These are phyloP conservation scores for Candida boidinii DNA, from an alignment of 805 yeast genomes.

Conservation along the genomic window DNA sequence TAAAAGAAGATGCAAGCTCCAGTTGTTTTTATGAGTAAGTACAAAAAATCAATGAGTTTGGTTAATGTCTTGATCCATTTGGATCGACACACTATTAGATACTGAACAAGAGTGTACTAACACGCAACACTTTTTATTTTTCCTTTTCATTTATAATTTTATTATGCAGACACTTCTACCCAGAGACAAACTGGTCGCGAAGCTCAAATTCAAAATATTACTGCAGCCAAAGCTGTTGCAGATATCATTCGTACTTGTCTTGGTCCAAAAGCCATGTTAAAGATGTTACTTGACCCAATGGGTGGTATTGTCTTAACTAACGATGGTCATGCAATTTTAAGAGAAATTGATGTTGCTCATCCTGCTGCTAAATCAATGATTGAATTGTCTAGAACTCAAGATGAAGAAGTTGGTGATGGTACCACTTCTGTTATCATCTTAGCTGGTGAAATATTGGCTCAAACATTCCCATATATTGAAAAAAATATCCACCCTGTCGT, in stretches of 20 bases:
- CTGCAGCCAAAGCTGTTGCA: slow-evolving; percentile 99
- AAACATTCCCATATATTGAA: slow-evolving; percentile 88
- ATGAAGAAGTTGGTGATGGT: slow-evolving; percentile 98
- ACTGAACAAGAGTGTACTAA: neutral
- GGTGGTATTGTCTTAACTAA: slow-evolving; percentile 95
- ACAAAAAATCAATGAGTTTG: neutral
- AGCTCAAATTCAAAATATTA: slow-evolving; percentile 93
- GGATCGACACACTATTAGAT: slow-evolving; percentile 5
- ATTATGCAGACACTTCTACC: slow-evolving; percentile 53
- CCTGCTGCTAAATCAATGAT: slow-evolving; percentile 99
- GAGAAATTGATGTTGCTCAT: slow-evolving; percentile 96
- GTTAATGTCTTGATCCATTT: slow-evolving; percentile 1
- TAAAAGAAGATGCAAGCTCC: slow-evolving; percentile 62
- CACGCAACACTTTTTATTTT: too few relatives aligned
- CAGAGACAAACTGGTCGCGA: slow-evolving; percentile 95
- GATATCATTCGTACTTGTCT: slow-evolving; percentile 96
- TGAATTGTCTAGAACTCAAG: slow-evolving; percentile 93
- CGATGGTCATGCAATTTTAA: slow-evolving; percentile 96
- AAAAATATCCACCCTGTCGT: slow-evolving; percentile 96
- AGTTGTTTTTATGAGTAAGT: slow-evolving; percentile 62
- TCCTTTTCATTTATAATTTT: neutral
- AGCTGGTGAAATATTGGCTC: slow-evolving; percentile 96
- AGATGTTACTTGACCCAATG: slow-evolving; percentile 95
- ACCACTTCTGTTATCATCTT: slow-evolving; percentile 94
- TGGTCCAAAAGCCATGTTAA: slow-evolving; percentile 98